Conservation (phyloP, 441 rosid genomes). For the Populus hybrid region DNA sequence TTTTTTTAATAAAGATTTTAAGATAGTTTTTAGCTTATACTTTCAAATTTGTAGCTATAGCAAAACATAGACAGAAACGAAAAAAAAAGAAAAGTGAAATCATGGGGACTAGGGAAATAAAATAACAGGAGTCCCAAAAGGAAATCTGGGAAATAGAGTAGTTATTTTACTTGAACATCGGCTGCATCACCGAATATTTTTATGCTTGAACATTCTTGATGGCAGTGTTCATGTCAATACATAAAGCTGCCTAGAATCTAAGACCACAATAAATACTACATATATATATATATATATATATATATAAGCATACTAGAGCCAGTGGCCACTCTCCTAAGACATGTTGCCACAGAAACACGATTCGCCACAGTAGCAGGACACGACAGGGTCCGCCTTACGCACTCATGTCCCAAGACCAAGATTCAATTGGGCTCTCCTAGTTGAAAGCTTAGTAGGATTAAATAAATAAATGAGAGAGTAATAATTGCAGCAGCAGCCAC, state of each 20-base stretch:
- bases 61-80: too few relatives aligned
- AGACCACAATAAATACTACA: neutral
- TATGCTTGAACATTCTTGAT: conserved; percentile 39
- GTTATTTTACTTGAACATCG: conserved; percentile 4
- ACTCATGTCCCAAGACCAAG: conserved; percentile 8
- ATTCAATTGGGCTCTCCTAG: neutral
- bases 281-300: neutral
- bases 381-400: conserved; percentile 17
- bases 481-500: neutral
- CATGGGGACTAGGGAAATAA: neutral
- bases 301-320: too few relatives aligned
- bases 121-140: neutral
- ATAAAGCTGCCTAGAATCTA: neutral
- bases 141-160: conserved; percentile 16
- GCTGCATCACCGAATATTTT: conserved; percentile 14
- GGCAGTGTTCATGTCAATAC: conserved; percentile 19
- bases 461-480: neutral
- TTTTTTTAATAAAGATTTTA: too few relatives aligned
- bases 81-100: neutral
- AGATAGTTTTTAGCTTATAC: too few relatives aligned
- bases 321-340: neutral
- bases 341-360: conserved; percentile 16
- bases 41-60: too few relatives aligned
- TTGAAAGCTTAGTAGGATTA: neutral
- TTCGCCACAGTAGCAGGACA: conserved; percentile 30